These are phyloP conservation scores for Epichloe coenophiala DNA, from an alignment of 2,329 filamentous ascomycete species.

Conservation along the genomic window DNA sequence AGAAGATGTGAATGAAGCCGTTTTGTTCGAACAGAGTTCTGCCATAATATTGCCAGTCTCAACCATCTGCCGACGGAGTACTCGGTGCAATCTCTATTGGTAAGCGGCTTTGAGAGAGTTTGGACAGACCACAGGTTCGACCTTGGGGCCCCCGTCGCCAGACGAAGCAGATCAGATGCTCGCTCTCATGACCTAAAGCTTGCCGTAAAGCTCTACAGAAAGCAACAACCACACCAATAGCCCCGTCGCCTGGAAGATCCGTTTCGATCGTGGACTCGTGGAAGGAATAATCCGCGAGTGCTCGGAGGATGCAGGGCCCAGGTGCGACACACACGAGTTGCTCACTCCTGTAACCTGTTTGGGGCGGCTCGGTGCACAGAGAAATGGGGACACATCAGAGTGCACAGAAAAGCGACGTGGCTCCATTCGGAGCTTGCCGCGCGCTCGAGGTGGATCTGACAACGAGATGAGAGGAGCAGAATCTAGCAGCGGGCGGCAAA, in stretches of 20 bases:
- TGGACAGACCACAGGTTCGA: too few relatives aligned
- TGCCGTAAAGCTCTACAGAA: background rate
- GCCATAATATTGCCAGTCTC: background rate
- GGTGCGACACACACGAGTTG: background rate
- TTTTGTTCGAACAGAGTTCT: background rate
- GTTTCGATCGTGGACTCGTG: background rate
- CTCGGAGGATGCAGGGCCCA: background rate
- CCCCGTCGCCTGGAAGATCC: too few relatives aligned
- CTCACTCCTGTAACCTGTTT: background rate
- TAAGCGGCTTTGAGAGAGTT: too few relatives aligned
- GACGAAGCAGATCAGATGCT: background rate
- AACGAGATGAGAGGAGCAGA: background rate
- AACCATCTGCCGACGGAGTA: background rate
- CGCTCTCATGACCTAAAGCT: background rate
- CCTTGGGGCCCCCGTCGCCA: background rate
- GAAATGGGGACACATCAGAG: background rate
- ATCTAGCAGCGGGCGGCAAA: background rate
- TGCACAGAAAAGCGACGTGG: conserved; percentile 3
- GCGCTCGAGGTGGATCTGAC: conserved; percentile 1
- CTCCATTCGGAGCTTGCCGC: conserved; percentile 6
- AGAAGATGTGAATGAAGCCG: background rate
- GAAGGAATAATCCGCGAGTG: background rate
- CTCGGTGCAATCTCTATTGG: background rate
- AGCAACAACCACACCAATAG: background rate
- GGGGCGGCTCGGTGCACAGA: background rate